phyloP scores from a whole-genome alignment of 1,139 yeast genomes.

The Pichia sp. region DNA sequence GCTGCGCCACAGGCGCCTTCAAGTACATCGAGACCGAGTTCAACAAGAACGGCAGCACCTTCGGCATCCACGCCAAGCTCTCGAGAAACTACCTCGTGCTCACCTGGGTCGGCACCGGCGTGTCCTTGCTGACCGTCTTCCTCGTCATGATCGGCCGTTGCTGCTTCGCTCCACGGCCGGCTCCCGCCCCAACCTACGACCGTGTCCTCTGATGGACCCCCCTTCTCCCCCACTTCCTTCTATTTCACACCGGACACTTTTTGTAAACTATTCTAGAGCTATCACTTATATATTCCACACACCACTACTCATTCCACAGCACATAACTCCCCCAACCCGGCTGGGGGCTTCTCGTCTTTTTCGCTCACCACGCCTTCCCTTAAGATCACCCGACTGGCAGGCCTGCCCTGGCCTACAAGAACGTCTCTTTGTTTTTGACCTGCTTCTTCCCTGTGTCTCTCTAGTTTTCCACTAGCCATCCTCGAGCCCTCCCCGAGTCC shows the following conservation, averaged over 20 bases:
- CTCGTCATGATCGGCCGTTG: conserved; percentile 35
- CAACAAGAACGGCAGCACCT: conserved; percentile 33
- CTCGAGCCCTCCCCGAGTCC: too few relatives aligned
- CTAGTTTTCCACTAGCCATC: too few relatives aligned
- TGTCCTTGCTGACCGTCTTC: conserved; percentile 35
- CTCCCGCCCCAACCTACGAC: conserved; percentile 8
- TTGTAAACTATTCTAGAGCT: neutral
- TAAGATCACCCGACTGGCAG: too few relatives aligned
- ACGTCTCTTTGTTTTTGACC: too few relatives aligned
- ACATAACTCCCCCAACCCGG: neutral
- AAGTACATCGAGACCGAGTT: conserved; percentile 35
- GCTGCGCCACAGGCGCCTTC: conserved; percentile 43
- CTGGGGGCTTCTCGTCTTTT: too few relatives aligned
- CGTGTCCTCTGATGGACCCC: conserved; percentile 8
- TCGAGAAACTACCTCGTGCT: conserved; percentile 34
- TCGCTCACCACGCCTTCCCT: too few relatives aligned
- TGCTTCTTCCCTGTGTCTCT: neutral
- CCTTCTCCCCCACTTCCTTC: neutral
- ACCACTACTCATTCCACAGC: neutral
- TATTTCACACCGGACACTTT: neutral
- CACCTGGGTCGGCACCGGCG: conserved; percentile 44
- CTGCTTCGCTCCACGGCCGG: conserved; percentile 12
- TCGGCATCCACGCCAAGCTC: conserved; percentile 38
- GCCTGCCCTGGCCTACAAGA: too few relatives aligned
- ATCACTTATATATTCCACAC: neutral